Evolutionary conservation across 345 rosid genomes (phyloP).

Genomic region (Eucalyptus victrix): DNA sequence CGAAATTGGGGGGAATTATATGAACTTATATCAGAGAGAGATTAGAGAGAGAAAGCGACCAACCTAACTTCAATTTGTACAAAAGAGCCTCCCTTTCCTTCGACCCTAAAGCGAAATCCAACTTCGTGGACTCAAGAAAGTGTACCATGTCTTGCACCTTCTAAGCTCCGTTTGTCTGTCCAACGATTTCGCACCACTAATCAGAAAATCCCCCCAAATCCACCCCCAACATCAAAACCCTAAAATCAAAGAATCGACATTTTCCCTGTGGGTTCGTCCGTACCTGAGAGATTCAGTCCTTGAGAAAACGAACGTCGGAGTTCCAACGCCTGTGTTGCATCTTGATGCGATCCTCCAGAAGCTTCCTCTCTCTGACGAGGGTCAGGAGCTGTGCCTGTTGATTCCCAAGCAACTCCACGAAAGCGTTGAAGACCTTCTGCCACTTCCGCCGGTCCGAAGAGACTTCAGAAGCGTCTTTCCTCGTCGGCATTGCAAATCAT

Average conservation of each 20-base stretch:
- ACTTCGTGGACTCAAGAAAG: constrained; percentile 32
- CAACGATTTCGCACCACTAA: neutral
- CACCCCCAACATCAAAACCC: neutral
- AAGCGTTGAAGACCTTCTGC: constrained; percentile 35
- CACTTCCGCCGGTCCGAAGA: constrained; percentile 23
- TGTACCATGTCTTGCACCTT: constrained; percentile 28
- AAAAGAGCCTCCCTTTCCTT: constrained; percentile 44
- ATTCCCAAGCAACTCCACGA: constrained; percentile 35
- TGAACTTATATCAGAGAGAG: neutral
- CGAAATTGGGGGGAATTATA: neutral
- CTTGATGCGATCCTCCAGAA: constrained; percentile 38
- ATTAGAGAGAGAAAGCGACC: neutral
- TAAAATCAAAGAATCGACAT: neutral
- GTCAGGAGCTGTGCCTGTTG: constrained; percentile 57
- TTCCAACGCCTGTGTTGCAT: constrained; percentile 30
- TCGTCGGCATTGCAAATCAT: too few relatives aligned
- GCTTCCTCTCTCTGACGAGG: constrained; percentile 42
- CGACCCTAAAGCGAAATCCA: constrained; percentile 40
- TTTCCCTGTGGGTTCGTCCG: neutral
- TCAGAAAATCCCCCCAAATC: neutral
- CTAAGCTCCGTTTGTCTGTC: constrained; percentile 28
- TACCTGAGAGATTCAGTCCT: constrained; percentile 50
- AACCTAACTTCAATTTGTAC: constrained; percentile 45
- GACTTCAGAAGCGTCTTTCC: too few relatives aligned
- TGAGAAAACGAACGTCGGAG: constrained; percentile 30